Evolutionary conservation across 371 early-diverging fungal species (phyloP).

Genomic region (Mucor irregularis): DNA sequence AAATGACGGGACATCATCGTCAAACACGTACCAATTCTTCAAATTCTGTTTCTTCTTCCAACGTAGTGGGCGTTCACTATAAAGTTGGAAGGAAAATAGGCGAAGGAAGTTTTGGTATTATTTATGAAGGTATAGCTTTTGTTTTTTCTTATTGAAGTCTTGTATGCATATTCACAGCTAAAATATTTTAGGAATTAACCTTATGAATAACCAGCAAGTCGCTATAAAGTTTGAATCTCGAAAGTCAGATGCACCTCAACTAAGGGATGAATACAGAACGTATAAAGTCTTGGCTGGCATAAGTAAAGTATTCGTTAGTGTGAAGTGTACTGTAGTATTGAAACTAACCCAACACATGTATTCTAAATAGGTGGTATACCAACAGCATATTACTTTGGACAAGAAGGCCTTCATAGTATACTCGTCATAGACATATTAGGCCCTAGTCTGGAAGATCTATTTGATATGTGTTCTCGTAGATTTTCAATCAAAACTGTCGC

Average conservation of each 20-base stretch:
- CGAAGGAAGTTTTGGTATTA: constrained; percentile 94
- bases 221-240: constrained; percentile 96
- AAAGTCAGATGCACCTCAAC: constrained; percentile 93
- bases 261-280: constrained; percentile 90
- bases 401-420: constrained; percentile 93
- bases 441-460: constrained; percentile 93
- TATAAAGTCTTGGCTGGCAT: constrained; percentile 84
- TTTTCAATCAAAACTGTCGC: constrained; percentile 92
- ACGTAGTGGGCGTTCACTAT: constrained; percentile 90
- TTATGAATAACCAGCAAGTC: constrained; percentile 81
- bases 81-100: constrained; percentile 94
- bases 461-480: constrained; percentile 89
- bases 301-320: constrained; percentile 50
- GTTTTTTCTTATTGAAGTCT: background rate
- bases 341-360: background rate
- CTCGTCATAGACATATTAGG: constrained; percentile 96
- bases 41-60: constrained; percentile 28
- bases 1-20: constrained; percentile 23
- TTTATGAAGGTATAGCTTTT: constrained; percentile 83
- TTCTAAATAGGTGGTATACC: constrained; percentile 75
- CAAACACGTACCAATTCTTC: constrained; percentile 22
- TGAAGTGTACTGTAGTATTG: background rate
- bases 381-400: constrained; percentile 89
- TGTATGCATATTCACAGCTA: no score
- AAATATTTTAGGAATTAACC: constrained; percentile 61